These are phyloP conservation scores for Nannochloris sp. DNA, from an alignment of 139 green algal species.

Conservation along the genomic window DNA sequence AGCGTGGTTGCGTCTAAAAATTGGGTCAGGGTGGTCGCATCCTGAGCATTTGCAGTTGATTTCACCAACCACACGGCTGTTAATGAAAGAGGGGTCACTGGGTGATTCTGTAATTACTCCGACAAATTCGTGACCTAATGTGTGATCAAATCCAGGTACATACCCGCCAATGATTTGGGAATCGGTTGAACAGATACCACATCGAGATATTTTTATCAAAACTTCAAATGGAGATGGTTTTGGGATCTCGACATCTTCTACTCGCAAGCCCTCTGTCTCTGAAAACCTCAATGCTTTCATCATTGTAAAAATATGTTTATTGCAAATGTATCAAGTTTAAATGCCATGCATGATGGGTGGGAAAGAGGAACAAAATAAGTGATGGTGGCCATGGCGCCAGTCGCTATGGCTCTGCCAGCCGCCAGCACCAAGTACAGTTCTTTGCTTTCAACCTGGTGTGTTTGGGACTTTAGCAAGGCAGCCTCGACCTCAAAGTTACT, in stretches of 20 bases:
- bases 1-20: conserved; percentile 57
- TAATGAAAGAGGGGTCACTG: conserved; percentile 17
- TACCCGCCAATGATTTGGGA: conserved; percentile 67
- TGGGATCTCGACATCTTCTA: neutral
- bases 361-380: too few relatives aligned
- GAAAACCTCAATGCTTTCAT: conserved; percentile 6
- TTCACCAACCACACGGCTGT: conserved; percentile 52
- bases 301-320: neutral
- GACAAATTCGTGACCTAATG: conserved; percentile 74
- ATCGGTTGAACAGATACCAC: conserved; percentile 32
- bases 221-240: neutral
- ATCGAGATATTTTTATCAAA: conserved; percentile 4
- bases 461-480: too few relatives aligned
- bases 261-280: neutral
- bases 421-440: too few relatives aligned
- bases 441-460: too few relatives aligned
- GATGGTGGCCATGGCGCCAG: too few relatives aligned
- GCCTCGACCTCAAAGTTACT: too few relatives aligned
- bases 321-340: too few relatives aligned
- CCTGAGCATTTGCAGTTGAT: conserved; percentile 57
- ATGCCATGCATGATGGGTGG: too few relatives aligned
- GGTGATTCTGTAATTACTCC: conserved; percentile 27
- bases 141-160: conserved; percentile 46
- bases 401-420: too few relatives aligned
- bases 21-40: conserved; percentile 32